Base-by-base conservation (phyloP, 768 basidiomycete genomes). In the Boletus speciosus region DNA sequence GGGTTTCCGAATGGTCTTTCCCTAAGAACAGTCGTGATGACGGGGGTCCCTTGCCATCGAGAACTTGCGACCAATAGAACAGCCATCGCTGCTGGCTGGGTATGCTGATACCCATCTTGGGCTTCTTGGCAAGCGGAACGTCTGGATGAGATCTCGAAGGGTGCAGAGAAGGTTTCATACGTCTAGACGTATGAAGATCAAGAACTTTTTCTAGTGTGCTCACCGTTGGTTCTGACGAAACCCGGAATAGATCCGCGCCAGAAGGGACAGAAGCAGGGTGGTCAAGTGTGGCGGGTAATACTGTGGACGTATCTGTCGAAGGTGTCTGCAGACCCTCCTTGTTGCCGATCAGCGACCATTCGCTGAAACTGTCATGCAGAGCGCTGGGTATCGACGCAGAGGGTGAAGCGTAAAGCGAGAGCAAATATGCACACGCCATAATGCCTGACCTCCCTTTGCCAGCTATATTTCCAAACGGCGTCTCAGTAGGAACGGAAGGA, bases 371-470 rank as follows among this genome's bases (percentile, higher is more conserved):
- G 41, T 75, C 52, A 6, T 14, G 54, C 31, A 47, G 52, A 41
- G 59, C 15, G 38, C 29, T 29, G 3, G 57, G 27, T 4, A 49
- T 40, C 15, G 73, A 70, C 0, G 81, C 80, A 5, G 82, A 73
- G 4, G 74, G 71, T 8, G 82, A 80, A 1, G 69, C 54, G 38
- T 72, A 72, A 21, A 78, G 72, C 0, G 88, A 78, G 14, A 95
- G 79, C 3, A 95, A 76, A 67, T 93, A 90, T 10, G 89, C 77
- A 66, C 92, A 92, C 0, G 91, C 88, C 58, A 94, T 79, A 0
- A 88, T 93, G 9, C 93, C 93, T 0, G 91, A 93, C 49, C 92
- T 78, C 14, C 91, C 91, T 68, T 94, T 88, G 0, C 88, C 87
- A 48, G 87, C 88, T 88, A 49, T 16, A 46, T 52, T 51, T 1